Base-by-base conservation (phyloP, 441 rosid genomes). In the Brassica hybrid region DNA sequence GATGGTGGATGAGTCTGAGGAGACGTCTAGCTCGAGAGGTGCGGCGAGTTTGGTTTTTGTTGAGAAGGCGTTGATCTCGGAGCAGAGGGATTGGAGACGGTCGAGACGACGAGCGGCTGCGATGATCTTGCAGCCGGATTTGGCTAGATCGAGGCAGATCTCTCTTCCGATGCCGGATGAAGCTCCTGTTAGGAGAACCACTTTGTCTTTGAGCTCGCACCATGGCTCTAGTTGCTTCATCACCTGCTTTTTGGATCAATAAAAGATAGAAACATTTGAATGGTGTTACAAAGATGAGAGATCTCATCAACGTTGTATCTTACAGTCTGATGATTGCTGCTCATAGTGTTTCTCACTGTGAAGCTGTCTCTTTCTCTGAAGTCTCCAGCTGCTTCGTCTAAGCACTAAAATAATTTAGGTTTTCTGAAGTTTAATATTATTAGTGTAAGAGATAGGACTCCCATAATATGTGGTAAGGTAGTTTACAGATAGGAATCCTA, bases 151-250 rank as follows among this genome's bases (percentile, higher is more conserved):
- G 38, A 89, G 84, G 74, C 93, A 89, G 73, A 89, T 81, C 23
- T 92, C 93, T 62, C 86, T 61, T 19, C 97, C 97, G 11, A 92
- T 60, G 41, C 97, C 96, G 9, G 97, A 82, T 13, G 97, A 92
- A 7, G 94, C 93, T 52, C 94, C 94, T 14, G 94, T 92, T n/a
- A 90, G 88, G 61, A 92, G 76, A 6, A 90, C 93, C 75, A 90
- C 94, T 73, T 90, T 92, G 86, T 81, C 83, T n/a, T 71, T 73
- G 0, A 90, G 71, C 52, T 87, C 80, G 76, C 69, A 45, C 96
- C 96, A 90, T 27, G 91, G 90, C 85, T 88, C 96, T 30, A 83
- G 16, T 60, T 54, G 81, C 58, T 12, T 67, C 78, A 45, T 18
- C 13, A 76, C 78, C 75, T 72, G 52, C 65, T 61, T 68, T 36